Conservation (phyloP, 169 alveolate species). For the Plasmodium billcollinsi region DNA sequence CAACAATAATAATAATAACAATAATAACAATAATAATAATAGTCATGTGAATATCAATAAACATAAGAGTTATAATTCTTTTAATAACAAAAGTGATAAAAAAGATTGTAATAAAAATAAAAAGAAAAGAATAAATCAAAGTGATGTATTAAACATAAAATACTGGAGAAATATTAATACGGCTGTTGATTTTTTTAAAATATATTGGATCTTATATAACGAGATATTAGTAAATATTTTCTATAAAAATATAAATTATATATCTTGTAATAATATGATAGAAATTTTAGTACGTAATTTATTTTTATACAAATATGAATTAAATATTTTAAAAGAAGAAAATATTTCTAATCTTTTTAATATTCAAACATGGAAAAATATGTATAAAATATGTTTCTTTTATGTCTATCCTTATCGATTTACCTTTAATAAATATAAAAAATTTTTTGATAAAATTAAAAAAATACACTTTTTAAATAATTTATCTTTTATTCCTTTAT, state of each 20-base stretch:
- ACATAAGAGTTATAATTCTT: background rate
- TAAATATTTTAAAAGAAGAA: conserved; percentile 35
- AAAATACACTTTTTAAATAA: conserved; percentile 45
- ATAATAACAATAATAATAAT: background rate
- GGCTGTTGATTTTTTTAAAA: conserved; percentile 42
- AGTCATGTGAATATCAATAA: background rate
- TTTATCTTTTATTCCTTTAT: conserved; percentile 39
- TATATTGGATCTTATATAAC: conserved; percentile 61
- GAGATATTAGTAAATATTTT: conserved; percentile 47
- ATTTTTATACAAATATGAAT: conserved; percentile 32
- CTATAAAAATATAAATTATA: conserved; percentile 56
- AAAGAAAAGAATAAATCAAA: conserved; percentile 12
- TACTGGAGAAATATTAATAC: conserved; percentile 71
- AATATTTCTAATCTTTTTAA: conserved; percentile 38
- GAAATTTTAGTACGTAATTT: conserved; percentile 49
- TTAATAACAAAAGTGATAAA: background rate
- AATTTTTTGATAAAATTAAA: conserved; percentile 52
- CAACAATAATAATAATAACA: background rate
- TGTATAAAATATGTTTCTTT: conserved; percentile 30
- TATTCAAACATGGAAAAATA: conserved; percentile 60
- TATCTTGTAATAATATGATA: conserved; percentile 52
- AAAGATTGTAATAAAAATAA: background rate
- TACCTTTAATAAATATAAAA: conserved; percentile 34
- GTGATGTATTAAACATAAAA: conserved; percentile 49
- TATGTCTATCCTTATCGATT: conserved; percentile 71